A percentile compares a stretch with the other conserved stretches of the same genome.
Evolutionary conservation across 1,284 basidiomycete species (phyloP).

Genomic region (Puccinia novopanici): DNA sequence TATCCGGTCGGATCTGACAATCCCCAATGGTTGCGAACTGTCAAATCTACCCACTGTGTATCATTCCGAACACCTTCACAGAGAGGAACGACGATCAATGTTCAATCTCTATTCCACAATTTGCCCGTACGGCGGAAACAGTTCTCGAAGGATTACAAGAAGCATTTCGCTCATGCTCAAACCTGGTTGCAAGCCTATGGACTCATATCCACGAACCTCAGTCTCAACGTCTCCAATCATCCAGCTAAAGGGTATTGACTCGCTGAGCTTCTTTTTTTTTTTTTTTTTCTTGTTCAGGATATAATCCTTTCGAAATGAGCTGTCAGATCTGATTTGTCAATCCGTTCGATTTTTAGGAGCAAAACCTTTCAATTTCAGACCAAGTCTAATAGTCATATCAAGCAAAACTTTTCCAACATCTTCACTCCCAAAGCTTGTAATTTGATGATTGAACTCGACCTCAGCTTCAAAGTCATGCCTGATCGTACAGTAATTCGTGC

Average conservation of each 20-base stretch:
- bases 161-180: slow-evolving; percentile 85
- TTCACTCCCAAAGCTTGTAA: slow-evolving; percentile 83
- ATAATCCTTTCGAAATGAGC: neutral
- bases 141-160: slow-evolving; percentile 82
- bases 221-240: slow-evolving; percentile 75
- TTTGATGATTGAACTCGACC: slow-evolving; percentile 71
- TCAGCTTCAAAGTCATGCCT: slow-evolving; percentile 71
- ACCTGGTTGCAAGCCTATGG: slow-evolving; percentile 84
- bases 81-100: slow-evolving; percentile 81
- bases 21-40: slow-evolving; percentile 59
- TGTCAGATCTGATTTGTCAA: slow-evolving; percentile 36
- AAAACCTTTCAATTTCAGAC: slow-evolving; percentile 75
- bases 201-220: slow-evolving; percentile 70
- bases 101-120: slow-evolving; percentile 75
- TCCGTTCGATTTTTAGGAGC: slow-evolving; percentile 61
- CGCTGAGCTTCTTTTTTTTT: too few species aligned
- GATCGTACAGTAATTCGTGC: slow-evolving; percentile 61
- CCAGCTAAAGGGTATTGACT: slow-evolving; percentile 70
- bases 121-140: slow-evolving; percentile 91
- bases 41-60: neutral
- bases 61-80: slow-evolving; percentile 58
- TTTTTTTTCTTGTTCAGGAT: neutral
- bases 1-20: slow-evolving; percentile 56
- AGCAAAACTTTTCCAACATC: slow-evolving; percentile 71
- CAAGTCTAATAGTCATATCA: slow-evolving; percentile 67